phyloP scores from a whole-genome alignment of 371 early-diverging fungal genomes.

The Circinella umbellata region DNA sequence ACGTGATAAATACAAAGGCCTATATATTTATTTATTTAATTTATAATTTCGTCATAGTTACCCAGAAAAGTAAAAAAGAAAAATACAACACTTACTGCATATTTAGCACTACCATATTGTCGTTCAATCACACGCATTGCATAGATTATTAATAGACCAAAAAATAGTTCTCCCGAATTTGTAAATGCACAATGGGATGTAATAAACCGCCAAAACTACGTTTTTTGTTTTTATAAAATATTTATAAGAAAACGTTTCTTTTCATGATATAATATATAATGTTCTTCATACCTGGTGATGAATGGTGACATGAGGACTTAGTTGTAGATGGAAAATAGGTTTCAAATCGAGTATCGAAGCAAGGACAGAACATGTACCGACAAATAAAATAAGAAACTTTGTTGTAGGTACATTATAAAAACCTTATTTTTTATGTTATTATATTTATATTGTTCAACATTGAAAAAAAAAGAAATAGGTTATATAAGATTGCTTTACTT shows the following conservation, averaged over 20 bases:
- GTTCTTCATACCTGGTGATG: constrained; percentile 64
- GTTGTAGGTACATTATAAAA: constrained; percentile 75
- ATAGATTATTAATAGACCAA: constrained; percentile 68
- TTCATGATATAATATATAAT: too few species aligned
- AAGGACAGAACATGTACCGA: constrained; percentile 62
- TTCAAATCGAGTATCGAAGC: constrained; percentile 62
- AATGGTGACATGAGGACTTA: constrained; percentile 66
- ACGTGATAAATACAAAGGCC: constrained; percentile 66
- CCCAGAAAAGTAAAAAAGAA: not conserved
- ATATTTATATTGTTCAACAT: too few species aligned
- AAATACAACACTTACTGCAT: constrained; percentile 49
- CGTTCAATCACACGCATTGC: constrained; percentile 76
- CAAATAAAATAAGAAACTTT: constrained; percentile 62
- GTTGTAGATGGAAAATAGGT: constrained; percentile 62
- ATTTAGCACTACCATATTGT: constrained; percentile 74
- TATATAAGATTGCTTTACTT: not conserved
- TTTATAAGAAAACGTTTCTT: too few species aligned
- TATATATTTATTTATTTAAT: constrained; percentile 12
- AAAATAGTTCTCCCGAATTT: constrained; percentile 70
- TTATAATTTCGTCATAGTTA: too few species aligned
- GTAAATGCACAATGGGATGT: constrained; percentile 66
- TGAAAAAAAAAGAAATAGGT: not conserved
- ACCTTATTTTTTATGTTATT: constrained; percentile 31
- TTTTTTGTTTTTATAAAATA: not conserved
- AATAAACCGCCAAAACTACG: constrained; percentile 65